phyloP scores from a whole-genome alignment of 345 rosid species.

The Mercurialis annua region DNA sequence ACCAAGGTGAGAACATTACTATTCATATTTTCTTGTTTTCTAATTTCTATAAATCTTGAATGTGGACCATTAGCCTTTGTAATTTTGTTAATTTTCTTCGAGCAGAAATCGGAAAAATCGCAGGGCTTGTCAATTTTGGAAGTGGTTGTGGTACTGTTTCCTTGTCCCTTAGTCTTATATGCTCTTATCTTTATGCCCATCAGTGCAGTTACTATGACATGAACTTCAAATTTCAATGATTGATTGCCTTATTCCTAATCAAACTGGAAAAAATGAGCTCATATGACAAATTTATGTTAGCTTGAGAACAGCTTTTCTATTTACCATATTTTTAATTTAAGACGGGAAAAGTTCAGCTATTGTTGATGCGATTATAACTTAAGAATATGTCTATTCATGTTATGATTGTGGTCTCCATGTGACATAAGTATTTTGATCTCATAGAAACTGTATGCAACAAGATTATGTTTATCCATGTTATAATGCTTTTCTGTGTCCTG shows the following conservation, averaged over 20 bases:
- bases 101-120: slow-evolving; percentile 55
- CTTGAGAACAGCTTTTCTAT: no score
- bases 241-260: not conserved
- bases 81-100: not conserved
- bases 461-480: not conserved
- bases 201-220: not conserved
- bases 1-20: slow-evolving; percentile 40
- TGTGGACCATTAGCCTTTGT: not conserved
- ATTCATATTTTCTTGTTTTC: slow-evolving; percentile 1
- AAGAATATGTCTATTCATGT: no score
- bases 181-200: not conserved
- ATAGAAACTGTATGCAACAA: not conserved
- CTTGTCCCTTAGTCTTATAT: not conserved
- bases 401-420: no score
- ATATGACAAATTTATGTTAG: no score
- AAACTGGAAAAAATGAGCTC: not conserved
- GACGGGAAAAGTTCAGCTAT: no score
- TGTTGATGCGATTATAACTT: no score
- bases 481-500: no score
- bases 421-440: not conserved
- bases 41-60: not conserved
- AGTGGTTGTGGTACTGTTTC: slow-evolving; percentile 69
- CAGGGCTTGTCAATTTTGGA: slow-evolving; percentile 65
- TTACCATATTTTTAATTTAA: no score
- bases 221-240: not conserved